A percentile compares a stretch with the other conserved stretches of the same genome.
Evolutionary conservation across 768 basidiomycete species (phyloP).

Genomic region (Mycena galopus): DNA sequence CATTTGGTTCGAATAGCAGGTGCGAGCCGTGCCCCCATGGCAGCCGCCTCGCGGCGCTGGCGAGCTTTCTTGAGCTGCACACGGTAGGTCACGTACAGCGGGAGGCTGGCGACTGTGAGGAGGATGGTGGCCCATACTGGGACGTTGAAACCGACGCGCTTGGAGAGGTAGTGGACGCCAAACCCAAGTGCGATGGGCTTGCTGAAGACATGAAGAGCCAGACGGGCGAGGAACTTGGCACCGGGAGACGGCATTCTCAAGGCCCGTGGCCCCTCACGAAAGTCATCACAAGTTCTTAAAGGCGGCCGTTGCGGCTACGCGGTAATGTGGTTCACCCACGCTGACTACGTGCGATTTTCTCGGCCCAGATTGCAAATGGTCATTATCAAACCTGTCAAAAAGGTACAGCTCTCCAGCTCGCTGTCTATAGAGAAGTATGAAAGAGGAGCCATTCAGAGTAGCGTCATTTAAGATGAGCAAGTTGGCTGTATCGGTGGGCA

Average conservation of each 20-base stretch:
- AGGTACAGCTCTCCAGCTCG: too few relatives aligned
- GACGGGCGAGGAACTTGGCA: slow-evolving; percentile 12
- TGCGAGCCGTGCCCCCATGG: slow-evolving; percentile 45
- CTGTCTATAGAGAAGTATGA: too few relatives aligned
- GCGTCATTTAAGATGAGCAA: slow-evolving; percentile 87
- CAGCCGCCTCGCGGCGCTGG: slow-evolving; percentile 27
- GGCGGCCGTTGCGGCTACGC: not conserved
- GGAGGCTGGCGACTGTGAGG: slow-evolving; percentile 22
- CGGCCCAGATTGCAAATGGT: not conserved
- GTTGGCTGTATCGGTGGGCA: slow-evolving; percentile 73
- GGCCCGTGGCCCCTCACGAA: too few relatives aligned
- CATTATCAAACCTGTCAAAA: not conserved
- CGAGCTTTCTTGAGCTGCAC: not conserved
- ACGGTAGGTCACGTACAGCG: slow-evolving; percentile 23
- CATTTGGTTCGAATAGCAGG: slow-evolving; percentile 29
- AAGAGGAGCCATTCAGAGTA: not conserved
- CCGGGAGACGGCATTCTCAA: slow-evolving; percentile 12
- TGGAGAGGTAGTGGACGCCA: slow-evolving; percentile 12
- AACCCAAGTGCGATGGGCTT: slow-evolving; percentile 22
- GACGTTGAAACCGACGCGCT: not conserved
- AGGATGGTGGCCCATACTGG: slow-evolving; percentile 20
- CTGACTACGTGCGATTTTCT: not conserved
- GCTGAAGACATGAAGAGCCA: slow-evolving; percentile 14
- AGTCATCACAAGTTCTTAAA: not conserved
- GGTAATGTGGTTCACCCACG: not conserved